phyloP scores from a whole-genome alignment of 148 eudicot genomes.

The Amaranthus palmeri region DNA sequence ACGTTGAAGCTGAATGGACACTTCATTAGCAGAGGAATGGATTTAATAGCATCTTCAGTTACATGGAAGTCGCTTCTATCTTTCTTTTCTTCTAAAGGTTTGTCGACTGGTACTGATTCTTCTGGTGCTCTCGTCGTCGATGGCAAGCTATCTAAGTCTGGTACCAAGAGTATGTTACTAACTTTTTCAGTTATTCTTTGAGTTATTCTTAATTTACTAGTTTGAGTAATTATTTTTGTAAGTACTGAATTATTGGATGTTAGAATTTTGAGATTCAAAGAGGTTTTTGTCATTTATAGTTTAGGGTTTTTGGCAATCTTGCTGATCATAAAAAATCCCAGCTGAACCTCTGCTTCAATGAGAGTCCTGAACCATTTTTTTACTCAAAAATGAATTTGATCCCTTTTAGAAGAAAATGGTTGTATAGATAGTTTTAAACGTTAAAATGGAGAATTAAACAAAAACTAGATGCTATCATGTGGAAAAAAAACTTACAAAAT shows the following conservation, averaged over 20 bases:
- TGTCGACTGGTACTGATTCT: conserved; percentile 50
- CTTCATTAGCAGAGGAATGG: conserved; percentile 68
- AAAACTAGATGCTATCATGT: no score
- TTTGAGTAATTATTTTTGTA: no score
- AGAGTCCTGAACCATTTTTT: no score
- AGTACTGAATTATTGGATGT: no score
- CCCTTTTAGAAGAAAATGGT: no score
- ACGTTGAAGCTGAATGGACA: conserved; percentile 73
- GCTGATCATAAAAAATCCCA: not conserved
- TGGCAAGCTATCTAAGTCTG: conserved; percentile 53
- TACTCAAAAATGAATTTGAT: no score
- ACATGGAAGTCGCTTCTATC: conserved; percentile 76
- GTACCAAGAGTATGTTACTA: conserved; percentile 46
- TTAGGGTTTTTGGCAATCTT: not conserved
- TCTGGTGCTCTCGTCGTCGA: conserved; percentile 51
- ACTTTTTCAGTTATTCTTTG: not conserved
- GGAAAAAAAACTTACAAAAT: no score
- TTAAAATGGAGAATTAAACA: no score
- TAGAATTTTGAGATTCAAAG: not conserved
- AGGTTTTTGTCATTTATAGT: no score
- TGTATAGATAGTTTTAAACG: no score
- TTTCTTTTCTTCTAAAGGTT: conserved; percentile 62
- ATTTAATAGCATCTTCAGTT: conserved; percentile 64
- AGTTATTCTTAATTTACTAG: not conserved
- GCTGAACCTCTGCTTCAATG: no score